phyloP scores from a whole-genome alignment of 371 early-diverging fungal species.

The Paraphysoderma sedebokerense region DNA sequence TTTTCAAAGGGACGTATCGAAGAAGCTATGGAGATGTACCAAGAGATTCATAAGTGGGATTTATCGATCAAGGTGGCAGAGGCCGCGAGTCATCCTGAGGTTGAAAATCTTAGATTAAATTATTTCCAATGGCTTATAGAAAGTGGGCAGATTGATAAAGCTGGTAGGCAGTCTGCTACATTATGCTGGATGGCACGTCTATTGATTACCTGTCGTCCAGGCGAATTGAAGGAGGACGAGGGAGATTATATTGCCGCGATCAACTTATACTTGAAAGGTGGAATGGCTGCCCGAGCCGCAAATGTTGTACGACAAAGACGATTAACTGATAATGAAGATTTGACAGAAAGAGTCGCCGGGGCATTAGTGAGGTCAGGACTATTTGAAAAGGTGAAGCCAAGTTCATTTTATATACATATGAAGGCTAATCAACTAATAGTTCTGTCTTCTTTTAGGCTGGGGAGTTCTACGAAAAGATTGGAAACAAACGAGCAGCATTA shows the following conservation, averaged over 20 bases:
- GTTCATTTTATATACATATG: too few relatives aligned
- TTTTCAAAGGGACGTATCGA: conserved; percentile 19
- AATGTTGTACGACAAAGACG: conserved; percentile 12
- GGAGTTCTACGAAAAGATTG: conserved; percentile 28
- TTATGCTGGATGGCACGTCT: too few relatives aligned
- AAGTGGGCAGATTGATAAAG: conserved; percentile 30
- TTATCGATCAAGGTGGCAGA: conserved; percentile 34
- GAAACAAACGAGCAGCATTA: conserved; percentile 22
- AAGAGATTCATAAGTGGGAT: conserved; percentile 39
- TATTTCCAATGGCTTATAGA: conserved; percentile 36
- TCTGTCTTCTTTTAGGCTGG: too few relatives aligned
- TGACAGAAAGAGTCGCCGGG: conserved; percentile 25
- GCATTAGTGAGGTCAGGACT: conserved; percentile 22
- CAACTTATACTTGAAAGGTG: conserved; percentile 29
- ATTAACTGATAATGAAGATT: conserved; percentile 13
- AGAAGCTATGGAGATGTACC: conserved; percentile 39
- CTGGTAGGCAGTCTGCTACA: conserved; percentile 8
- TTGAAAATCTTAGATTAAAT: conserved; percentile 22
- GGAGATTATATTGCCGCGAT: conserved; percentile 22
- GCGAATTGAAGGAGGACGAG: conserved; percentile 28
- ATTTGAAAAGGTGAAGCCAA: conserved; percentile 31
- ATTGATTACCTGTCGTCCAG: conserved; percentile 5
- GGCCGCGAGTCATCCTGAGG: conserved; percentile 25
- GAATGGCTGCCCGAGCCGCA: conserved; percentile 28
- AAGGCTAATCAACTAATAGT: too few relatives aligned